These are phyloP conservation scores for Aspergillus brunneoviolaceus DNA, from an alignment of 2,329 filamentous ascomycete genomes.

Conservation along the genomic window DNA sequence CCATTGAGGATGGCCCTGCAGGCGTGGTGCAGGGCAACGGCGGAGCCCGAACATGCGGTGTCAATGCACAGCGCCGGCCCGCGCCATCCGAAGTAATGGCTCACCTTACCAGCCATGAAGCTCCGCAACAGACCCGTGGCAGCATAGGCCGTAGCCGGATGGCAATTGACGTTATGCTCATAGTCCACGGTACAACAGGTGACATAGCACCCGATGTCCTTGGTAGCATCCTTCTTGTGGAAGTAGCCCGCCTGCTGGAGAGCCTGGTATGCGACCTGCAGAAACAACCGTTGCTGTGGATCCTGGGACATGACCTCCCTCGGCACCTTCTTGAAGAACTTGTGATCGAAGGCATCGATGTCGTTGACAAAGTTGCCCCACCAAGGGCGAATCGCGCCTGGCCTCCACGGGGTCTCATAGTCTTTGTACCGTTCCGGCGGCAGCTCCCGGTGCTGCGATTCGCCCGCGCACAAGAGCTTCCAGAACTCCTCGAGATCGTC, in stretches of 20 bases:
- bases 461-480: constrained; percentile 27
- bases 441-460: constrained; percentile 24
- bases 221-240: constrained; percentile 8
- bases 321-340: constrained; percentile 32
- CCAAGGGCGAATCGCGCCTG: constrained; percentile 12
- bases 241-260: constrained; percentile 35
- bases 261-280: constrained; percentile 35
- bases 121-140: constrained; percentile 28
- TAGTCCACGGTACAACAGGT: constrained; percentile 42
- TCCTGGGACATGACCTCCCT: constrained; percentile 32
- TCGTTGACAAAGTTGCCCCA: constrained; percentile 23
- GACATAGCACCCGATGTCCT: constrained; percentile 43
- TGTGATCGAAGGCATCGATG: constrained; percentile 31
- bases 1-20: constrained; percentile 24
- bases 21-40: constrained; percentile 35
- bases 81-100: constrained; percentile 45
- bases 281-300: constrained; percentile 33
- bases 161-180: constrained; percentile 41
- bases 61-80: constrained; percentile 45
- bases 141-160: constrained; percentile 39
- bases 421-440: constrained; percentile 17
- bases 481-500: constrained; percentile 32
- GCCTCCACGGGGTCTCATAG: constrained; percentile 19
- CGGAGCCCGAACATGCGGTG: constrained; percentile 44
- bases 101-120: constrained; percentile 34